A percentile compares a stretch with the other conserved stretches of the same genome.
These are phyloP conservation scores for Suhomyces bribrorum DNA, from an alignment of 1,139 yeast species.

Conservation along the genomic window DNA sequence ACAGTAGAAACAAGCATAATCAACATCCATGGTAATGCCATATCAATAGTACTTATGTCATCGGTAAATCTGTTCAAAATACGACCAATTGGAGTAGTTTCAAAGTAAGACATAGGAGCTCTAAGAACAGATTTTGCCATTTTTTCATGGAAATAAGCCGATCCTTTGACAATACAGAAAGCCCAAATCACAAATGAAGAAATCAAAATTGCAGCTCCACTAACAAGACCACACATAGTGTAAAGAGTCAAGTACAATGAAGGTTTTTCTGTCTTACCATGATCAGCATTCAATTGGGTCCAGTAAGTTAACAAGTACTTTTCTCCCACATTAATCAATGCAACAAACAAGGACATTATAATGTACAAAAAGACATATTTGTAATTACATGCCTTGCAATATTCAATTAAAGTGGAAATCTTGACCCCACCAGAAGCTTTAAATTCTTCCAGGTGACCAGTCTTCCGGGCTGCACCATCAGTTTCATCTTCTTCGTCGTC, in stretches of 20 bases:
- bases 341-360: slow-evolving; percentile 18
- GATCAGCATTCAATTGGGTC: slow-evolving; percentile 26
- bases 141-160: slow-evolving; percentile 27
- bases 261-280: slow-evolving; percentile 23
- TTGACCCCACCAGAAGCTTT: slow-evolving; percentile 29
- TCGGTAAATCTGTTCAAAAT: slow-evolving; percentile 34
- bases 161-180: slow-evolving; percentile 28
- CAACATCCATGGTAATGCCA: slow-evolving; percentile 28
- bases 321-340: slow-evolving; percentile 22
- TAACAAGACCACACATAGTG: slow-evolving; percentile 22
- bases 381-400: slow-evolving; percentile 30
- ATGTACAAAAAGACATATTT: slow-evolving; percentile 24
- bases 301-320: slow-evolving; percentile 28
- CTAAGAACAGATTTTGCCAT: slow-evolving; percentile 30
- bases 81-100: slow-evolving; percentile 34
- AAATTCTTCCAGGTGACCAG: slow-evolving; percentile 25
- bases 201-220: slow-evolving; percentile 25
- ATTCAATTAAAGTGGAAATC: slow-evolving; percentile 24
- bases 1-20: slow-evolving; percentile 19
- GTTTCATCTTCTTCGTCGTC: slow-evolving; percentile 24
- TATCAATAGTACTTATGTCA: slow-evolving; percentile 27
- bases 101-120: slow-evolving; percentile 35
- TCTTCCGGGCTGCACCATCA: slow-evolving; percentile 18
- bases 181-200: slow-evolving; percentile 30
- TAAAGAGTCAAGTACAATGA: slow-evolving; percentile 23